Percentiles rank a stretch among this genome's conserved stretches.
Evolutionary conservation across 768 basidiomycete species (phyloP).

Genomic region (Agrocybe chaxingu): DNA sequence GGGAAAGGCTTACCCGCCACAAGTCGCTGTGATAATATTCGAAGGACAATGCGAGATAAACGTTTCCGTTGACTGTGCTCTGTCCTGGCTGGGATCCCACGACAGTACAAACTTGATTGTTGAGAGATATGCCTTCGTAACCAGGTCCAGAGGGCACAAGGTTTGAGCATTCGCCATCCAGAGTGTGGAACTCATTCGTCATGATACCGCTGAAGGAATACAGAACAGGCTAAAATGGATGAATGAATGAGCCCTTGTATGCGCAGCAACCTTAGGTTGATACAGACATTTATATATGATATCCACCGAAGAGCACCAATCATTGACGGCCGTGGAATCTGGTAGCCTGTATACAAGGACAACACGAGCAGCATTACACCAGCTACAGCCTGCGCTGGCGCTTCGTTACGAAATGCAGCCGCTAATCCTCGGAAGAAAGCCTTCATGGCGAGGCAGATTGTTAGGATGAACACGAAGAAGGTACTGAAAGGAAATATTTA

Average conservation of each 20-base stretch:
- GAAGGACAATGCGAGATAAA: slow-evolving; percentile 47
- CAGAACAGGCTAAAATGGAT: slow-evolving; percentile 45
- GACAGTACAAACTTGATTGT: slow-evolving; percentile 76
- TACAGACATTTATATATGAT: slow-evolving; percentile 54
- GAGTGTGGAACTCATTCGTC: slow-evolving; percentile 77
- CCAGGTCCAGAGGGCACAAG: slow-evolving; percentile 62
- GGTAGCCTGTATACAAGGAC: slow-evolving; percentile 30
- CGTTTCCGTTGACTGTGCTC: slow-evolving; percentile 55
- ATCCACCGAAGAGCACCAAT: slow-evolving; percentile 71
- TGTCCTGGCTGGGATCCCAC: slow-evolving; percentile 64
- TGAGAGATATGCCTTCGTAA: slow-evolving; percentile 50
- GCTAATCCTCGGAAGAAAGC: slow-evolving; percentile 72
- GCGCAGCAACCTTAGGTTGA: not conserved
- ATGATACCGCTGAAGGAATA: slow-evolving; percentile 77
- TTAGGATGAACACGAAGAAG: slow-evolving; percentile 55
- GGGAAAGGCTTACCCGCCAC: slow-evolving; percentile 36
- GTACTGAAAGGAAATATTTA: slow-evolving; percentile 33
- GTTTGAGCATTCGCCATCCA: slow-evolving; percentile 56
- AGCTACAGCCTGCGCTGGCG: slow-evolving; percentile 60
- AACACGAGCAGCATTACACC: slow-evolving; percentile 34
- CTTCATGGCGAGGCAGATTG: slow-evolving; percentile 64
- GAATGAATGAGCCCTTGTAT: not conserved
- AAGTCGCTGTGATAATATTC: slow-evolving; percentile 39
- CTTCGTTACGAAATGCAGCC: slow-evolving; percentile 54
- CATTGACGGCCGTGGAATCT: slow-evolving; percentile 59